phyloP scores from a whole-genome alignment of 441 rosid genomes.

The Populus hybrid region DNA sequence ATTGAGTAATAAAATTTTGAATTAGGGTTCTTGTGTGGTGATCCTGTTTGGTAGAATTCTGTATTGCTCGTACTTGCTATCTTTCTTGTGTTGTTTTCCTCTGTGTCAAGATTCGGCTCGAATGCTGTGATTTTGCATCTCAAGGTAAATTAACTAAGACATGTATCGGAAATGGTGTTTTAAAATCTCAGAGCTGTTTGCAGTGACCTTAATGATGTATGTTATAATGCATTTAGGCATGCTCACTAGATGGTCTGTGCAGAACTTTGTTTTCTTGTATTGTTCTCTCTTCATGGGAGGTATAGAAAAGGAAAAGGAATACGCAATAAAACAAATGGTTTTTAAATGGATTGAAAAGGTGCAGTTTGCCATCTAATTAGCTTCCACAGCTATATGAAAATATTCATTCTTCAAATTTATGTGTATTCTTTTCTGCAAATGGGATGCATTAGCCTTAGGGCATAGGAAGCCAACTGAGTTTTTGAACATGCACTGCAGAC shows the following conservation, averaged over 20 bases:
- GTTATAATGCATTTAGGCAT: background rate
- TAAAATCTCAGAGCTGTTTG: background rate
- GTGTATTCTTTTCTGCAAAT: background rate
- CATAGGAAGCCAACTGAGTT: background rate
- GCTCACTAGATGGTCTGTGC: background rate
- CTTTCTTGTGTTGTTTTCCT: too few relatives aligned
- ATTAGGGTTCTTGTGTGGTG: too few relatives aligned
- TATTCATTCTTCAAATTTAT: background rate
- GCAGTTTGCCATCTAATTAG: background rate
- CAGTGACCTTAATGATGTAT: background rate
- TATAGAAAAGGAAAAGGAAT: background rate
- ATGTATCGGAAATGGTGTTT: background rate
- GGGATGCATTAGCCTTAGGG: background rate
- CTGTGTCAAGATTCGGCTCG: background rate
- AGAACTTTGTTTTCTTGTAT: background rate
- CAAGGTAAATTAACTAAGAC: background rate
- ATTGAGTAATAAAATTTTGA: too few relatives aligned
- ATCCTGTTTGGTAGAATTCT: too few relatives aligned
- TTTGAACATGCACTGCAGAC: background rate
- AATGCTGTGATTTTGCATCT: background rate
- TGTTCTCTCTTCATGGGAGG: background rate
- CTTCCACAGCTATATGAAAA: background rate
- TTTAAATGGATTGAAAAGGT: background rate
- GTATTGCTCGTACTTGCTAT: too few relatives aligned
- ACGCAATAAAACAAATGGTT: background rate